These are phyloP conservation scores for Lotmaria passim DNA, from an alignment of 208 protist genomes.

Conservation along the genomic window DNA sequence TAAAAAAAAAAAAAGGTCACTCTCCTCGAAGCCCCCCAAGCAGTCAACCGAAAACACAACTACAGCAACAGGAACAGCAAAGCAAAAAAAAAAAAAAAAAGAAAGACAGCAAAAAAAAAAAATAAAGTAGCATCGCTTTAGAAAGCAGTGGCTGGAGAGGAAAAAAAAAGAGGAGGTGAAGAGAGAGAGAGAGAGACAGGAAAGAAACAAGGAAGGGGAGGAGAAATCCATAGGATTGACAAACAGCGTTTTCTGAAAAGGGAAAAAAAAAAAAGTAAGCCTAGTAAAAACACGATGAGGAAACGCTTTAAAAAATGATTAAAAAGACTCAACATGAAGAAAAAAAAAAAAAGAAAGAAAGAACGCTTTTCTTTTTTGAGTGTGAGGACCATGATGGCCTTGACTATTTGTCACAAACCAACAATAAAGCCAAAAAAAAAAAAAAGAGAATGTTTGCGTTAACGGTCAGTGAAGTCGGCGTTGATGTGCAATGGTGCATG, in stretches of 20 bases:
- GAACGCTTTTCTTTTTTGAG: too few species aligned
- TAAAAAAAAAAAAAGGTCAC: conserved; percentile 17
- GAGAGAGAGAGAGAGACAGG: conserved; percentile 7
- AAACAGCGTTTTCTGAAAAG: too few species aligned
- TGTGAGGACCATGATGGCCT: too few species aligned
- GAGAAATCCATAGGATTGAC: not conserved
- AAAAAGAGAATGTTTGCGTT: conserved; percentile 16
- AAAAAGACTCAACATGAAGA: conserved; percentile 16
- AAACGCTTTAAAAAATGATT: too few species aligned
- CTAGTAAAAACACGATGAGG: too few species aligned
- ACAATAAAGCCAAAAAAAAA: conserved; percentile 19
- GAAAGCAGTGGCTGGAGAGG: not conserved
- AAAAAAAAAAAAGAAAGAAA: not conserved
- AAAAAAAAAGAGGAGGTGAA: not conserved
- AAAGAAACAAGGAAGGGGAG: conserved; percentile 12
- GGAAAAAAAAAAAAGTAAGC: not conserved
- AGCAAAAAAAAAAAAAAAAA: not conserved
- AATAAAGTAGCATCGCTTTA: not conserved
- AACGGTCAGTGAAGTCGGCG: conserved; percentile 4
- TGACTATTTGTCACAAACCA: not conserved
- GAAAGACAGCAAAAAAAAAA: not conserved
- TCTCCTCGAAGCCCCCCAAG: not conserved
- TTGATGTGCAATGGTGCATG: not conserved
- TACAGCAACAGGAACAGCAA: not conserved
- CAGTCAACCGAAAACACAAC: conserved; percentile 4